phyloP scores from a whole-genome alignment of 2,329 filamentous ascomycete species.

The Hypoxylon sp. region DNA sequence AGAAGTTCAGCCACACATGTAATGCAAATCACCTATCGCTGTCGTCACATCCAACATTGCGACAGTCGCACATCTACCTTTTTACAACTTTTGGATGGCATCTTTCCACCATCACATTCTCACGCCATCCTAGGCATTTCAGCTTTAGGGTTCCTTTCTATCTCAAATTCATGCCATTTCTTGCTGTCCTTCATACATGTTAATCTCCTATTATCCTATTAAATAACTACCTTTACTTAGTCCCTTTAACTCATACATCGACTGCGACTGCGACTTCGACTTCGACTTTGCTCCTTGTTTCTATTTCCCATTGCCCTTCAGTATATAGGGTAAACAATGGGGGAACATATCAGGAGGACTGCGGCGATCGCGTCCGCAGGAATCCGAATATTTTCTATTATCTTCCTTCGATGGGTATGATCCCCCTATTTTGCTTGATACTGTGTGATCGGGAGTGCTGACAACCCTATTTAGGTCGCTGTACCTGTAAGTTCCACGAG shows the following conservation, averaged over 20 bases:
- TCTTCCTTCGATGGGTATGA: slow-evolving; percentile 71
- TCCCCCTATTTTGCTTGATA: slow-evolving; percentile 1
- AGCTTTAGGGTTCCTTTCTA: slow-evolving; percentile 21
- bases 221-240: neutral
- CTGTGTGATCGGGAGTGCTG: slow-evolving; percentile 29
- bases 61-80: slow-evolving; percentile 20
- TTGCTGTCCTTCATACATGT: slow-evolving; percentile 32
- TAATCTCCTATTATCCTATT: slow-evolving; percentile 7
- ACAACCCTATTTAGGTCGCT: slow-evolving; percentile 39
- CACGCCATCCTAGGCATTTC: slow-evolving; percentile 31
- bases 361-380: slow-evolving; percentile 58
- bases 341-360: slow-evolving; percentile 39
- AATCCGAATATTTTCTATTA: slow-evolving; percentile 59
- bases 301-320: no score
- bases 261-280: no score
- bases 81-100: slow-evolving; percentile 21
- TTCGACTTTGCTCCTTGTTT: no score
- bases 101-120: slow-evolving; percentile 16
- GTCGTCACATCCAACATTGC: slow-evolving; percentile 32
- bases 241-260: slow-evolving; percentile 1
- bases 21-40: slow-evolving; percentile 25
- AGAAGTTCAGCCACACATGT: slow-evolving; percentile 33
- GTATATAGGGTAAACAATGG: slow-evolving; percentile 38
- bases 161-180: slow-evolving; percentile 16
- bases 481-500: slow-evolving; percentile 45